These are phyloP conservation scores for Paramecium octaurelia DNA, from an alignment of 73 alveolate species.

Conservation along the genomic window DNA sequence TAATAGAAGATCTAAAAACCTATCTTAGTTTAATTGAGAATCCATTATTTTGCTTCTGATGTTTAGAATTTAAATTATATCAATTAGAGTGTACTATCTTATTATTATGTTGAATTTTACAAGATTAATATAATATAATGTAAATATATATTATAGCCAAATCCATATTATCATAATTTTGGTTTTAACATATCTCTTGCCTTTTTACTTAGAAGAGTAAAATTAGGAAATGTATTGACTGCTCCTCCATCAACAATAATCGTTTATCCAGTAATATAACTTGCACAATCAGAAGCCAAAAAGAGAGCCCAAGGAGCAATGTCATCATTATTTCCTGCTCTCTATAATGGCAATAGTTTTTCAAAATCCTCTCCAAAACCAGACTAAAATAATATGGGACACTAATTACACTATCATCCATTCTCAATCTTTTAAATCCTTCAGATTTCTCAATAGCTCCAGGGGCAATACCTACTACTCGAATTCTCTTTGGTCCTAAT, in stretches of 20 bases:
- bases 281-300: slow-evolving; percentile 73
- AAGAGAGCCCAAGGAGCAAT: slow-evolving; percentile 80
- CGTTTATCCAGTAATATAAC: slow-evolving; percentile 79
- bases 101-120: too few relatives aligned
- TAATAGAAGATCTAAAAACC: neutral
- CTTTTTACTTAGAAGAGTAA: slow-evolving; percentile 54
- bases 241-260: slow-evolving; percentile 87
- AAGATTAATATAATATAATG: too few relatives aligned
- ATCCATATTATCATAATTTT: slow-evolving; percentile 1
- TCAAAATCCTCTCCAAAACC: slow-evolving; percentile 20
- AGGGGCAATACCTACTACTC: slow-evolving; percentile 86
- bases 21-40: neutral
- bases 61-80: neutral
- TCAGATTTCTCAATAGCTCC: slow-evolving; percentile 89
- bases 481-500: slow-evolving; percentile 81
- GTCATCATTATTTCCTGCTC: slow-evolving; percentile 70
- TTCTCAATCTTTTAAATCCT: slow-evolving; percentile 80
- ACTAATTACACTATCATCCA: slow-evolving; percentile 60
- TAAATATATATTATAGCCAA: too few relatives aligned
- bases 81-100: neutral
- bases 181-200: slow-evolving; percentile 46
- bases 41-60: neutral
- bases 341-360: slow-evolving; percentile 52
- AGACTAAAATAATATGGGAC: neutral
- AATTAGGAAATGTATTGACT: slow-evolving; percentile 76